Evolutionary conservation across 108 stramenopile species (phyloP).

Genomic region (Chaetoceros muelleri): DNA sequence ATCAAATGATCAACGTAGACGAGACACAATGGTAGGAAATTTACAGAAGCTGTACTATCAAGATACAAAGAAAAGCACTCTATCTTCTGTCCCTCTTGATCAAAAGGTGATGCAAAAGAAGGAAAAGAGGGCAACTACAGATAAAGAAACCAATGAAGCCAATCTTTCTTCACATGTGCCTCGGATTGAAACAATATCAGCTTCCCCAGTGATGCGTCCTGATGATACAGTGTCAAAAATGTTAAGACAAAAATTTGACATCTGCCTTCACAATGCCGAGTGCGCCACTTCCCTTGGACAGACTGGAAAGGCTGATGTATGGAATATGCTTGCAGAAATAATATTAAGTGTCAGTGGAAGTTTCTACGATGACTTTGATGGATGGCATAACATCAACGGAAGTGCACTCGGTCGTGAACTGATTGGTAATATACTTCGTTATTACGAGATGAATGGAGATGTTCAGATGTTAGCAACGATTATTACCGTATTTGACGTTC

Average conservation of each 20-base stretch:
- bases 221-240: neutral
- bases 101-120: slow-evolving; percentile 27
- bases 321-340: slow-evolving; percentile 53
- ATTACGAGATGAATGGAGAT: slow-evolving; percentile 62
- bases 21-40: slow-evolving; percentile 25
- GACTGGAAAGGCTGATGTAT: slow-evolving; percentile 52
- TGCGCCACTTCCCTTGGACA: slow-evolving; percentile 33
- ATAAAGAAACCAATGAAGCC: neutral
- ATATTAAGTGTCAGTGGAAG: slow-evolving; percentile 24
- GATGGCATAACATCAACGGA: slow-evolving; percentile 53
- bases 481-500: slow-evolving; percentile 60
- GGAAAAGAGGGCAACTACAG: neutral
- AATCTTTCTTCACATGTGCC: neutral
- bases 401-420: slow-evolving; percentile 54
- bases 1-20: slow-evolving; percentile 1
- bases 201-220: neutral
- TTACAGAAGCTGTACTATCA: slow-evolving; percentile 20
- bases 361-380: slow-evolving; percentile 24
- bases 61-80: slow-evolving; percentile 3
- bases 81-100: slow-evolving; percentile 20
- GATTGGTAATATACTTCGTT: slow-evolving; percentile 39
- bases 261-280: slow-evolving; percentile 65
- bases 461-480: slow-evolving; percentile 74
- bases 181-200: too few relatives aligned
- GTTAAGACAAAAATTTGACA: neutral